Base-by-base conservation (phyloP, 306 rosid species). In the Rosa lucieae region DNA sequence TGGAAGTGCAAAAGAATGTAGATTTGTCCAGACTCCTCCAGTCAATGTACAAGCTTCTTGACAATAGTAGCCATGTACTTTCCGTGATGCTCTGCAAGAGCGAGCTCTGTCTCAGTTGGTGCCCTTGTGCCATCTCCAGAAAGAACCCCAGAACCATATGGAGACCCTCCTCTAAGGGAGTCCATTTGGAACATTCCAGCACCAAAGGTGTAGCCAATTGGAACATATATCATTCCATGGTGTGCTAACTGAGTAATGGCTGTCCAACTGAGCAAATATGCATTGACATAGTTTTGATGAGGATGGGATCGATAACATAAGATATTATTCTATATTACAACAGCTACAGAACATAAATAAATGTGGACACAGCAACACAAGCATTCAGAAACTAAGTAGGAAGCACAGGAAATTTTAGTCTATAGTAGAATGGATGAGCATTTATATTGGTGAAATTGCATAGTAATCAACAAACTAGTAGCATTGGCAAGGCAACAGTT, bases 161-260 rank as follows among this genome's bases (percentile, higher is more conserved):
- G 97, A 48, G 93, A 85, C 26, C 97, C 96, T 69, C 94, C 97
- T 85, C 88, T 89, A 32, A 89, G 49, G 35, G 92, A 84, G 6
- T 89, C 92, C 89, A 90, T 72, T 68, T 87, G 80, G 13, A 83
- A 88, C 94, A 90, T 89, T 76, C 84, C 89, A 49, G 92, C 92
- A 23, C 96, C 96, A 12, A 90, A 92, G 40, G 87, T 86, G 62
- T 89, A 90, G 7, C 96, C 97, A 68, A 90, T 89, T 13, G 97
- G 96, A 71, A 92, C 92, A 82, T 89, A 92, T 3, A 92, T 67
- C 97, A 92, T 92, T 5, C 97, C 97, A 72, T 92, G 97, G 84
- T 92, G 93, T 73, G 83, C 97, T 82, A 92, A 82, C 49, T 90
- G 92, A 79, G 90, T 90, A 62, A 92, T 86, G 76, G 97, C 96